Evolutionary conservation across 1,284 basidiomycete species (phyloP).

Genomic region (Cutaneotrichosporon arboriforme): DNA sequence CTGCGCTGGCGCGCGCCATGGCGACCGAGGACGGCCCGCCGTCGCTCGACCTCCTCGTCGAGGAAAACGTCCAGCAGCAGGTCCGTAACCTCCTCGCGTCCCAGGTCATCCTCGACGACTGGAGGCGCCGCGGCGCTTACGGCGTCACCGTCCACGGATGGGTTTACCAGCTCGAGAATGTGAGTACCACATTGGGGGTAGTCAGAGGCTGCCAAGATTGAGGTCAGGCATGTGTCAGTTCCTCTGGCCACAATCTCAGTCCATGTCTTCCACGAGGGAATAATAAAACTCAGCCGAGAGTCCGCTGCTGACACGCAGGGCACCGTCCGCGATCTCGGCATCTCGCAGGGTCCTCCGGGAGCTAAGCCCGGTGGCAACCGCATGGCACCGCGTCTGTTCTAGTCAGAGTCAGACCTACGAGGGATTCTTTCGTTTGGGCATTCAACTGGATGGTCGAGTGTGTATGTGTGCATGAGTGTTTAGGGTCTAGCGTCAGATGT

Average conservation of each 20-base stretch:
- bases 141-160: slow-evolving; percentile 44
- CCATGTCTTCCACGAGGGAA: too few relatives aligned
- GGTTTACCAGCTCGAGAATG: slow-evolving; percentile 48
- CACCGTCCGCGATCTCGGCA: slow-evolving; percentile 39
- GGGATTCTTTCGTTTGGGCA: too few relatives aligned
- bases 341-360: slow-evolving; percentile 41
- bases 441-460: too few relatives aligned
- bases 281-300: too few relatives aligned
- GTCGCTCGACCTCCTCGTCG: slow-evolving; percentile 38
- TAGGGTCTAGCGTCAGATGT: too few relatives aligned
- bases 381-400: slow-evolving; percentile 14
- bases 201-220: too few relatives aligned
- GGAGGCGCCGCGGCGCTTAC: slow-evolving; percentile 35
- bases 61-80: slow-evolving; percentile 41
- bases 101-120: slow-evolving; percentile 39
- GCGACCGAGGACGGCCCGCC: slow-evolving; percentile 36
- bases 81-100: slow-evolving; percentile 38
- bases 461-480: too few relatives aligned
- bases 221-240: too few relatives aligned
- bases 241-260: too few relatives aligned
- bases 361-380: slow-evolving; percentile 13
- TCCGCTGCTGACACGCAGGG: slow-evolving; percentile 24
- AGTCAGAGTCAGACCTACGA: not conserved
- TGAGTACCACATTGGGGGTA: slow-evolving; percentile 13
- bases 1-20: slow-evolving; percentile 32